Percentiles rank a stretch among this genome's conserved stretches.
phyloP scores from a whole-genome alignment of 257 asterid genomes.

The Solanum pinnatisectum region DNA sequence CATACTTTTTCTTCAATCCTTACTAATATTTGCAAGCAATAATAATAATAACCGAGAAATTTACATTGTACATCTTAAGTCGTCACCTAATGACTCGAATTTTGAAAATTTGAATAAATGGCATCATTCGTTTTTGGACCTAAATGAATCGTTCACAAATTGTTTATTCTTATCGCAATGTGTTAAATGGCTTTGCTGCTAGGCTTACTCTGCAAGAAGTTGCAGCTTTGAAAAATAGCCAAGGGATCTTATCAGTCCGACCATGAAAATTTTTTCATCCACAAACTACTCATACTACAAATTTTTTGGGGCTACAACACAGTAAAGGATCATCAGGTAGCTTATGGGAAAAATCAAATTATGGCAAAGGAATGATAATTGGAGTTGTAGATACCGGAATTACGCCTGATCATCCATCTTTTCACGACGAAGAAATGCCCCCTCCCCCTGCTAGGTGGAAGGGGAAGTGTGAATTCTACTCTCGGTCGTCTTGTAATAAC shows the following conservation, averaged over 20 bases:
- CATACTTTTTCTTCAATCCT: not conserved
- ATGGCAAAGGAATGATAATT: constrained; percentile 22
- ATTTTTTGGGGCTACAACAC: constrained; percentile 5
- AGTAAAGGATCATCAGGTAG: not conserved
- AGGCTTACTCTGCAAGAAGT: constrained; percentile 3
- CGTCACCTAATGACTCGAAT: not conserved
- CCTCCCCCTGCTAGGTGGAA: constrained; percentile 16
- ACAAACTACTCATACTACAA: constrained; percentile 6
- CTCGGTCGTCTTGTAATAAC: not conserved
- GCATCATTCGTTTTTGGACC: constrained; percentile 16
- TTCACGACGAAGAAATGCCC: constrained; percentile 3
- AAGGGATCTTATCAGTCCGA: constrained; percentile 7
- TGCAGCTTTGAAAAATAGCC: not conserved
- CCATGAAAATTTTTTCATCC: not conserved
- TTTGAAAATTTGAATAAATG: constrained; percentile 3
- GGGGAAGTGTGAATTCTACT: constrained; percentile 8
- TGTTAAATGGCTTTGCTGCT: constrained; percentile 17
- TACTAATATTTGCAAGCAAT: not conserved
- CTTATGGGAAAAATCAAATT: constrained; percentile 7
- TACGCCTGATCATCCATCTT: constrained; percentile 8
- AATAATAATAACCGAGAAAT: not conserved
- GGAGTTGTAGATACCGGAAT: constrained; percentile 21
- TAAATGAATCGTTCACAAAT: not conserved
- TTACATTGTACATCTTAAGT: constrained; percentile 3
- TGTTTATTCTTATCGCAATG: constrained; percentile 7